These are phyloP conservation scores for Heterococcus sp. DNA, from an alignment of 108 stramenopile species.

Conservation along the genomic window DNA sequence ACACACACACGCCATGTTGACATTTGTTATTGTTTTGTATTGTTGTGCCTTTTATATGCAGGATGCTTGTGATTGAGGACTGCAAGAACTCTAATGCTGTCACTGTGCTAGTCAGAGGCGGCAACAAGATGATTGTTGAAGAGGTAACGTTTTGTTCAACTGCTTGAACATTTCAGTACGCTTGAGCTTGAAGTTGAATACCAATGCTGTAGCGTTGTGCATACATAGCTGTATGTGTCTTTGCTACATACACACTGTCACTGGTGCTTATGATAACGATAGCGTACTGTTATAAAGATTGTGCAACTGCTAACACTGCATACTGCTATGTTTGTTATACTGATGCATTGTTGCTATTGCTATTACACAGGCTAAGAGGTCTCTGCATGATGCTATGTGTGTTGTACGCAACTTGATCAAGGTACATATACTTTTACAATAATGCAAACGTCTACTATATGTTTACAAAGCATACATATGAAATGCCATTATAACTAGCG, in stretches of 20 bases:
- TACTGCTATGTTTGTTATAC: too few relatives aligned
- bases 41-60: neutral
- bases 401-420: slow-evolving; percentile 95
- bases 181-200: neutral
- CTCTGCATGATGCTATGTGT: slow-evolving; percentile 99
- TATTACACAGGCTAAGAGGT: slow-evolving; percentile 86
- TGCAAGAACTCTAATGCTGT: slow-evolving; percentile 92
- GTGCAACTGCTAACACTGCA: too few relatives aligned
- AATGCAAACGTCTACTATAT: too few relatives aligned
- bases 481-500: too few relatives aligned
- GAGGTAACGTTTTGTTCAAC: slow-evolving; percentile 51
- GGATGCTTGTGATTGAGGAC: slow-evolving; percentile 92
- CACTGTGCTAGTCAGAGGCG: slow-evolving; percentile 94
- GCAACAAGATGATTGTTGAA: slow-evolving; percentile 99
- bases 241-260: too few relatives aligned
- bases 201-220: too few relatives aligned
- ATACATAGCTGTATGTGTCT: too few relatives aligned
- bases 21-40: neutral
- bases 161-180: neutral
- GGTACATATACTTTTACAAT: neutral
- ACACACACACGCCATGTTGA: too few relatives aligned
- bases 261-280: too few relatives aligned
- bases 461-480: too few relatives aligned
- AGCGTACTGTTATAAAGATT: too few relatives aligned
- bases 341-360: too few relatives aligned